These are phyloP conservation scores for Boeremia exigua DNA, from an alignment of 2,329 filamentous ascomycete genomes.

Conservation along the genomic window DNA sequence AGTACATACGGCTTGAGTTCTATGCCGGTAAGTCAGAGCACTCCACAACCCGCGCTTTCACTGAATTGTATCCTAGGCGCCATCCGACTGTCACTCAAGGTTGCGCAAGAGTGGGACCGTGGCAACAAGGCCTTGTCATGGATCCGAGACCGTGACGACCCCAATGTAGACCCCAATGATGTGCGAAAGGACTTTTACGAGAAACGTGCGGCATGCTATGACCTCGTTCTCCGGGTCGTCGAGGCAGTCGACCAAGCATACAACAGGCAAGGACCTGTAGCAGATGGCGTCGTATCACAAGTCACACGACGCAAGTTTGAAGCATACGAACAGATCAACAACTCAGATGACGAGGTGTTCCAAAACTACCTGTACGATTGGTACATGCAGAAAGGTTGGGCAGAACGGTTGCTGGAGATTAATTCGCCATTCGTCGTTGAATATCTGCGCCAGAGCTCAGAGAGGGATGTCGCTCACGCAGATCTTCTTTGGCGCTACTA, in stretches of 20 bases:
- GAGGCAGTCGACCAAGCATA: slow-evolving; percentile 76
- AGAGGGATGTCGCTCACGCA: slow-evolving; percentile 75
- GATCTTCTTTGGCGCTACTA: slow-evolving; percentile 94
- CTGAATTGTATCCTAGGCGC: slow-evolving; percentile 59
- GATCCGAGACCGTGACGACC: slow-evolving; percentile 81
- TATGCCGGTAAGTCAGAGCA: slow-evolving; percentile 67
- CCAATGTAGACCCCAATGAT: slow-evolving; percentile 72
- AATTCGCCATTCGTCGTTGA: slow-evolving; percentile 84
- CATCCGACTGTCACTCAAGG: slow-evolving; percentile 82
- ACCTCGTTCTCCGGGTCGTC: slow-evolving; percentile 84
- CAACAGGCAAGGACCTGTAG: slow-evolving; percentile 69
- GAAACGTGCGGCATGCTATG: slow-evolving; percentile 79
- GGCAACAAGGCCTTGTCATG: slow-evolving; percentile 85
- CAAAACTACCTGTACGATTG: slow-evolving; percentile 97
- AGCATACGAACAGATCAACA: slow-evolving; percentile 88
- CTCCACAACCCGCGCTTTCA: not conserved
- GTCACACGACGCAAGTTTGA: slow-evolving; percentile 81
- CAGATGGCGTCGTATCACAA: slow-evolving; percentile 79
- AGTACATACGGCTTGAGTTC: slow-evolving; percentile 83
- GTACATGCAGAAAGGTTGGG: slow-evolving; percentile 87
- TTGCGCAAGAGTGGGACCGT: slow-evolving; percentile 84
- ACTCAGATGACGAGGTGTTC: slow-evolving; percentile 90
- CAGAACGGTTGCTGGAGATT: slow-evolving; percentile 82
- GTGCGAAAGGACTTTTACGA: slow-evolving; percentile 71
- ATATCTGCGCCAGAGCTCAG: slow-evolving; percentile 80